Evolutionary conservation across 1,284 basidiomycete genomes (phyloP), one percentile per base, ranked within the genome.

Genomic region (Ganoderma meredithae): DNA sequence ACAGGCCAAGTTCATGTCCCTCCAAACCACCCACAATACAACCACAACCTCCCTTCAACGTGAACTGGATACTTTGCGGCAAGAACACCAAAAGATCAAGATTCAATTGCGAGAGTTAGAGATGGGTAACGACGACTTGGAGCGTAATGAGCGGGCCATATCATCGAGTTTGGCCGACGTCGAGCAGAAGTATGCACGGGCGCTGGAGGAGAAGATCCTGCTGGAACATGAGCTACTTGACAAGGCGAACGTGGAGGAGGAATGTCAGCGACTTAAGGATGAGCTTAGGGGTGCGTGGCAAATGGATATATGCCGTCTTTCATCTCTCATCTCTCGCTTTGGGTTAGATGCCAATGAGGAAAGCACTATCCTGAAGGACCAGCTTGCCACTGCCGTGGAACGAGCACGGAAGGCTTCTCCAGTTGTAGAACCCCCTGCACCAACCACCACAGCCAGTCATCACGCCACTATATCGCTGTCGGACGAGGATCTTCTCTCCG

Each of bases 221-320:
- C 85, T 99, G 41, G 98, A 99, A 79, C 95, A 99, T 74, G 98
- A 99, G 78, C 84, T 99, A n/a, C 83, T 98, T 55, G 93, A 93
- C 79, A 97, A 97, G 81, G 92, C 95, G 3, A 90, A 86, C 70
- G 78, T 98, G 44, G 96, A 99, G 77, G 97, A 98, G 79, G 95
- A 98, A 76, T 89, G 87, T 63, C 98, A 99, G 80, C 86, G 98
- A 55, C 80, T 98, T 66, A 96, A 92, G 80, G 98, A 99, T 77
- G 96, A 99, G 78, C 81, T 99, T 40, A 83, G 96, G 88, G 97
- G 96, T 96, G 70, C 66, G 86, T 64, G 69, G 58, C 33, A 62
- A 63, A 62, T 66, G 69, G 62, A 44, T 71, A 58, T 59, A 17
- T 63, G 65, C n/a, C 36, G 17, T 25, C 27, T n/a, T 10, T 40